These are phyloP conservation scores for Penicillium rolfsii DNA, from an alignment of 2,329 filamentous ascomycete species.

Conservation along the genomic window DNA sequence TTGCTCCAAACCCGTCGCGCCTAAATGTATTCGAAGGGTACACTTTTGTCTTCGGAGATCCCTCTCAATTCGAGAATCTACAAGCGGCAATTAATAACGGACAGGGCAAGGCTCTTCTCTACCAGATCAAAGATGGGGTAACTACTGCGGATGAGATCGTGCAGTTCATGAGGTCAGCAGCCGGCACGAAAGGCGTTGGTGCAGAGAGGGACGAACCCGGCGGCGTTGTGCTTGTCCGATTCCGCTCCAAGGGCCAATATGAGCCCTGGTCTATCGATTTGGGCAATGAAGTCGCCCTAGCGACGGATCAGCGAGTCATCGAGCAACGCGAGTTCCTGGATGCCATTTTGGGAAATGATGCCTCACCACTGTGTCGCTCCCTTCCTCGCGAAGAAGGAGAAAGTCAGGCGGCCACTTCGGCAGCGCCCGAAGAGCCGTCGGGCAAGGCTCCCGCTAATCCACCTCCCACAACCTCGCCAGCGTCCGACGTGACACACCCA, in stretches of 20 bases:
- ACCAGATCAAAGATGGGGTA: conserved; percentile 61
- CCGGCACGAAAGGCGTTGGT: conserved; percentile 72
- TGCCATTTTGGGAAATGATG: conserved; percentile 80
- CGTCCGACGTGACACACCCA: conserved; percentile 22
- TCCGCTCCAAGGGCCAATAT: conserved; percentile 61
- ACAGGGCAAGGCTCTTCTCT: conserved; percentile 77
- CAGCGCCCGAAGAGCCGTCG: neutral
- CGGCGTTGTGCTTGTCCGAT: conserved; percentile 74
- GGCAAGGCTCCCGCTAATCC: neutral
- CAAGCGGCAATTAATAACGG: conserved; percentile 75
- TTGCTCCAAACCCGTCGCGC: conserved; percentile 69
- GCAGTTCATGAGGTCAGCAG: conserved; percentile 72
- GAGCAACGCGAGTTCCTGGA: conserved; percentile 92
- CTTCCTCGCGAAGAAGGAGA: conserved; percentile 59
- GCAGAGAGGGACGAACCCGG: conserved; percentile 68
- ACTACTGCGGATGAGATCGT: conserved; percentile 77
- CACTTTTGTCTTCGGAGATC: conserved; percentile 84
- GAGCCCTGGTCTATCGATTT: conserved; percentile 72
- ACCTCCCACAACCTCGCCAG: neutral
- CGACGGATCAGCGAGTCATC: conserved; percentile 78
- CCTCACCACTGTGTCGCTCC: conserved; percentile 69
- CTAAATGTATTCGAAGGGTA: conserved; percentile 79
- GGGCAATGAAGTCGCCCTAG: conserved; percentile 68
- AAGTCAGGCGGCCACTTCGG: conserved; percentile 22
- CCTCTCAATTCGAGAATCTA: conserved; percentile 74